A percentile compares a stretch with the other conserved stretches of the same genome.
phyloP scores from a whole-genome alignment of 495 filamentous ascomycete species.

The Echria macrotheca region DNA sequence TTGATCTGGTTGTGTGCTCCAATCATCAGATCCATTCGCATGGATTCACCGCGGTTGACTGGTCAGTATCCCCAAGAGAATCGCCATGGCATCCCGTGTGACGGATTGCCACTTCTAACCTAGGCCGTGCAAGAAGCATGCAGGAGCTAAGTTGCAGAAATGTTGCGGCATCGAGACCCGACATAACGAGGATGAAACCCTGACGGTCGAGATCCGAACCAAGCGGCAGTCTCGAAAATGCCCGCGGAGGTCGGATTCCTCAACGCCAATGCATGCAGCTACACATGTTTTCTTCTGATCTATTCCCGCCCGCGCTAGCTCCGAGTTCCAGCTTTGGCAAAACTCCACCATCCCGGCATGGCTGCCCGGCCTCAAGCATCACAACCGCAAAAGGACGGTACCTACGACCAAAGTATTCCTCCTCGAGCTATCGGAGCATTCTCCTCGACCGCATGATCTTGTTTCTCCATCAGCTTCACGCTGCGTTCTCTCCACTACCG shows the following conservation, averaged over 20 bases:
- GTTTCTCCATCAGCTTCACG: not conserved
- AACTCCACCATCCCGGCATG: not conserved
- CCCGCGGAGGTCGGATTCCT: not conserved
- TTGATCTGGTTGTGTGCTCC: not conserved
- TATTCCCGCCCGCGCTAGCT: not conserved
- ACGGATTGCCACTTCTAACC: slow-evolving; percentile 1
- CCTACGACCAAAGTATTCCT: not conserved
- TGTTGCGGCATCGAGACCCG: not conserved
- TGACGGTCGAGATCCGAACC: not conserved
- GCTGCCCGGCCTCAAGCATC: not conserved
- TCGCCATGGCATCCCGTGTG: too few relatives aligned
- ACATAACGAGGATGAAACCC: not conserved
- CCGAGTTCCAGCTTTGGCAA: not conserved
- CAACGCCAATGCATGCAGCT: slow-evolving; percentile 12
- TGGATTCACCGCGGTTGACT: not conserved
- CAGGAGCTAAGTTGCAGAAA: not conserved
- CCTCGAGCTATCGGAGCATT: too few relatives aligned
- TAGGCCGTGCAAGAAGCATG: not conserved
- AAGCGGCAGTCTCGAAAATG: not conserved
- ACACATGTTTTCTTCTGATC: slow-evolving; percentile 9
- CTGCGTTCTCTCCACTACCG: slow-evolving; percentile 3
- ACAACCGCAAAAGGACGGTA: slow-evolving; percentile 4
- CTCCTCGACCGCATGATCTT: too few relatives aligned
- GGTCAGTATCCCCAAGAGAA: not conserved
- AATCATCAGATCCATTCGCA: not conserved